phyloP scores from a whole-genome alignment of 352 stramenopile species.

The Salisapilia sapeloensis region DNA sequence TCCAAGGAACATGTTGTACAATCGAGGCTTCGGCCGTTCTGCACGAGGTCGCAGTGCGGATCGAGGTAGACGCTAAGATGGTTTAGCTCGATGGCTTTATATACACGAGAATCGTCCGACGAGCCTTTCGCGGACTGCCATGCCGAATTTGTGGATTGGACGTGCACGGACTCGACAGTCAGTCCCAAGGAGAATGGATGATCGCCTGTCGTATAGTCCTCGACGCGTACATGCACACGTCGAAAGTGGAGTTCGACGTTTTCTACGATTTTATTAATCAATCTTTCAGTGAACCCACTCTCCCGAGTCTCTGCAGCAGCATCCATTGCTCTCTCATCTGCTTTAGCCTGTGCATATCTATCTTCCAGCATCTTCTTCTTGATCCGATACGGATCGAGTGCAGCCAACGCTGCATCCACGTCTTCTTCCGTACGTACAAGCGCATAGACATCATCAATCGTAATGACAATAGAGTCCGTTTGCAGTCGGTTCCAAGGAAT shows the following conservation, averaged over 20 bases:
- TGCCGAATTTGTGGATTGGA: conserved; percentile 74
- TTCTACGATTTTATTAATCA: conserved; percentile 82
- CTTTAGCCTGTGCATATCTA: conserved; percentile 52
- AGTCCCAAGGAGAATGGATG: conserved; percentile 67
- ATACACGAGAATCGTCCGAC: conserved; percentile 73
- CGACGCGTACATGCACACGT: conserved; percentile 69
- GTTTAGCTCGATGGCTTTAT: conserved; percentile 80
- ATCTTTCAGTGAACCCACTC: conserved; percentile 52
- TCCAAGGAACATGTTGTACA: conserved; percentile 57
- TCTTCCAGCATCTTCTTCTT: conserved; percentile 77
- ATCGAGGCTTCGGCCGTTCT: conserved; percentile 28
- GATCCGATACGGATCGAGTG: conserved; percentile 63
- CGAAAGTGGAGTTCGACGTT: conserved; percentile 80
- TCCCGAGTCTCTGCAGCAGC: conserved; percentile 9
- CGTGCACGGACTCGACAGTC: conserved; percentile 72
- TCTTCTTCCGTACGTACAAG: conserved; percentile 66
- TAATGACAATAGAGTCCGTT: conserved; percentile 76
- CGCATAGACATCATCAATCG: conserved; percentile 75
- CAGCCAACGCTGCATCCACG: conserved; percentile 50
- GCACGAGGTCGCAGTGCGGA: conserved; percentile 50
- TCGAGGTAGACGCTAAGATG: conserved; percentile 78
- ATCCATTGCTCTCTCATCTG: conserved; percentile 15
- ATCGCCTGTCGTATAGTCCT: conserved; percentile 60
- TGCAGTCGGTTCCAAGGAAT: conserved; percentile 82
- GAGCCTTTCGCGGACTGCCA: conserved; percentile 67